A percentile compares a stretch with the other conserved stretches of the same genome.
phyloP scores from a whole-genome alignment of 176 grass and related monocot genomes.

The Carex pumila region DNA sequence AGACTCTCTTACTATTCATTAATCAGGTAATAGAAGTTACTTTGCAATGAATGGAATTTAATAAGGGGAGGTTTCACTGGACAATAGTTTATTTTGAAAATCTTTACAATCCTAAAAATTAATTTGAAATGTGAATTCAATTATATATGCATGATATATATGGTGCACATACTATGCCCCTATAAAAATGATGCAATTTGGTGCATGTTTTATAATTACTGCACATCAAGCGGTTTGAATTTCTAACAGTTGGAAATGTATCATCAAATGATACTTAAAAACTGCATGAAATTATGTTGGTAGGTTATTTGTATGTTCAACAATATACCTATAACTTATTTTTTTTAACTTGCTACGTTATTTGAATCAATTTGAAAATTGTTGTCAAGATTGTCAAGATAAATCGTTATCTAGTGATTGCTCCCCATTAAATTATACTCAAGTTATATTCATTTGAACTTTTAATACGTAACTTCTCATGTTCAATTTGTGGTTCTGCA shows the following conservation, averaged over 20 bases:
- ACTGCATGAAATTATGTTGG: neutral
- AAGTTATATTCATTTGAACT: neutral
- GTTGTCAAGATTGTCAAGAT: neutral
- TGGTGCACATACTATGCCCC: neutral
- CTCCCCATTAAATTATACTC: neutral
- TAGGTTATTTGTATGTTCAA: neutral
- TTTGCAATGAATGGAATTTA: neutral
- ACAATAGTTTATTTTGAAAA: neutral
- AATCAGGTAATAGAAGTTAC: constrained; percentile 59
- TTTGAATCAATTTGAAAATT: neutral
- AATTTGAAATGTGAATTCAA: neutral
- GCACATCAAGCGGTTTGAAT: neutral
- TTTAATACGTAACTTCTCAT: neutral
- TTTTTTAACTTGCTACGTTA: neutral
- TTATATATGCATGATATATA: neutral
- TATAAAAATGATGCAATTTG: neutral
- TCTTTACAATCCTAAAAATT: neutral
- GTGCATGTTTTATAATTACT: neutral
- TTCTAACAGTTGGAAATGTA: neutral
- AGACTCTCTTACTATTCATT: constrained; percentile 86
- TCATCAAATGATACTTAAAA: neutral
- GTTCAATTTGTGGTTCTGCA: neutral
- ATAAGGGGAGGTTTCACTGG: neutral
- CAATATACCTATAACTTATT: neutral
- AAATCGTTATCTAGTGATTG: neutral